Evolutionary conservation across 345 rosid species (phyloP).

Genomic region (Clarkia xantiana): DNA sequence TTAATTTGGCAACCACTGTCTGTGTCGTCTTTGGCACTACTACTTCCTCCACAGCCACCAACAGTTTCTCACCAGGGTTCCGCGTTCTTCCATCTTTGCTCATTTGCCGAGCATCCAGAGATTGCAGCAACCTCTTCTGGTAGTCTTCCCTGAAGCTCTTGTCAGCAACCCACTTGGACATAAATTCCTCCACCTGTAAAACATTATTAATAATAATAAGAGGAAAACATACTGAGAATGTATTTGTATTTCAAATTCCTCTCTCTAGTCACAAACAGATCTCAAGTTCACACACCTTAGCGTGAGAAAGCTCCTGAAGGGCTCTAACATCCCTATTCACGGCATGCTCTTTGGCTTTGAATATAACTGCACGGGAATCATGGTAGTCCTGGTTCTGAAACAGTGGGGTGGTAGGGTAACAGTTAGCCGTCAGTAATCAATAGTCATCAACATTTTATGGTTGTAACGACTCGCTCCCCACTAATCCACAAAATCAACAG

Average conservation of each 20-base stretch:
- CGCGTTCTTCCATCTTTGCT: slow-evolving; percentile 59
- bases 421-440: background rate
- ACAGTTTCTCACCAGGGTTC: slow-evolving; percentile 50
- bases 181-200: slow-evolving; percentile 64
- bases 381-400: slow-evolving; percentile 38
- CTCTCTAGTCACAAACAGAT: no score
- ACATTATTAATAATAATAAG: slow-evolving; percentile 4
- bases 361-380: slow-evolving; percentile 32
- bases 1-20: slow-evolving; percentile 32
- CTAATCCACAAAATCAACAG: no score
- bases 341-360: slow-evolving; percentile 52
- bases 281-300: slow-evolving; percentile 29
- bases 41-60: slow-evolving; percentile 27
- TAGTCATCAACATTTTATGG: no score
- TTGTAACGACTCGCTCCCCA: no score
- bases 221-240: slow-evolving; percentile 5
- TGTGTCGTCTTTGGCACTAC: slow-evolving; percentile 14
- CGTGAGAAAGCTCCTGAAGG: slow-evolving; percentile 34
- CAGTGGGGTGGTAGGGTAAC: background rate
- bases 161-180: slow-evolving; percentile 53
- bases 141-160: slow-evolving; percentile 80
- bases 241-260: no score
- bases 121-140: slow-evolving; percentile 47
- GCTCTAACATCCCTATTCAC: slow-evolving; percentile 36
- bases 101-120: slow-evolving; percentile 43